Percentiles rank a stretch among this genome's conserved stretches.
phyloP scores from a whole-genome alignment of 257 asterid species.

The Ilex aquifolium region DNA sequence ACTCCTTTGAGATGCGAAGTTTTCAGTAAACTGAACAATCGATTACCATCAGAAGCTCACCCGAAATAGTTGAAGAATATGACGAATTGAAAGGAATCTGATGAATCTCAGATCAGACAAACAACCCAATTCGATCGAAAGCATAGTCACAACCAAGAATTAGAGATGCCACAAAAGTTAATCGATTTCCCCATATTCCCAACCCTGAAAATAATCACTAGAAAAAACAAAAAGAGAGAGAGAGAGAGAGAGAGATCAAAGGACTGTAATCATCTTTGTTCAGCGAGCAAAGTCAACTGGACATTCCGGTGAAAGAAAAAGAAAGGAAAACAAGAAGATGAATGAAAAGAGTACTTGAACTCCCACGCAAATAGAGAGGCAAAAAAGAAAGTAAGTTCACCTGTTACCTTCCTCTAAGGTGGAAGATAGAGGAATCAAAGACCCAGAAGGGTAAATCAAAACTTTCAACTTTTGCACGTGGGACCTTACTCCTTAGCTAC shows the following conservation, averaged over 20 bases:
- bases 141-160: conserved; percentile 42
- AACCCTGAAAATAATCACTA: too few relatives aligned
- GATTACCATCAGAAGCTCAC: conserved; percentile 23
- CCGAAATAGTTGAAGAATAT: conserved; percentile 54
- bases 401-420: conserved; percentile 14
- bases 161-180: conserved; percentile 24
- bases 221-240: too few relatives aligned
- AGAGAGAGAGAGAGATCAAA: too few relatives aligned
- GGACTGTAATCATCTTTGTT: too few relatives aligned
- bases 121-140: conserved; percentile 42
- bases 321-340: conserved; percentile 1
- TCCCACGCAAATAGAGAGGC: conserved; percentile 42
- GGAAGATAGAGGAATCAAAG: conserved; percentile 12
- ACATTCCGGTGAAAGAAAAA: conserved; percentile 18
- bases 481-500: conserved; percentile 23
- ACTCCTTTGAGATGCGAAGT: background rate
- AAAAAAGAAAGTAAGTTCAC: conserved; percentile 16
- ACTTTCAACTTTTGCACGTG: conserved; percentile 34
- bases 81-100: conserved; percentile 53
- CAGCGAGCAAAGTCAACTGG: too few relatives aligned
- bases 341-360: conserved; percentile 31
- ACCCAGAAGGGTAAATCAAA: conserved; percentile 17
- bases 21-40: background rate
- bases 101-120: conserved; percentile 52
- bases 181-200: conserved; percentile 28